A percentile compares a stretch with the other conserved stretches of the same genome.
Evolutionary conservation across 768 basidiomycete species (phyloP).

Genomic region (Suillus subalutaceus): DNA sequence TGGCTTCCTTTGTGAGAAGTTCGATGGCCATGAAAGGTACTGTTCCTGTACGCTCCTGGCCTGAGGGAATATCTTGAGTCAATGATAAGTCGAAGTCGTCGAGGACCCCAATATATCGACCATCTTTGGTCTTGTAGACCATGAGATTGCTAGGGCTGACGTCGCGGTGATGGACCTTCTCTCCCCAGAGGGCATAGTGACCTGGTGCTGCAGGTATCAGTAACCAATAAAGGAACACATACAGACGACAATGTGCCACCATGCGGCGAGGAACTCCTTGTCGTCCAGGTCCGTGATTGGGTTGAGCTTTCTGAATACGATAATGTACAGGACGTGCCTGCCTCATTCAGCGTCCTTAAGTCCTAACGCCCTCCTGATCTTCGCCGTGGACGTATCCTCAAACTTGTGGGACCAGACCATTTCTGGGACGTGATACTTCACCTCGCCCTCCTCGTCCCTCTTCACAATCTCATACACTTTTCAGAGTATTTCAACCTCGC

Average conservation of each 20-base stretch:
- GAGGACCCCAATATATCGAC: slow-evolving; percentile 10
- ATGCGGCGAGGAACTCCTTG: background rate
- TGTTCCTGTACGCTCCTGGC: slow-evolving; percentile 13
- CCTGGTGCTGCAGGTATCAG: background rate
- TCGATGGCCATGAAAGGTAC: slow-evolving; percentile 15
- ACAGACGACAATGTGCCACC: slow-evolving; percentile 12
- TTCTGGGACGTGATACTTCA: background rate
- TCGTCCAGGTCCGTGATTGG: slow-evolving; percentile 5
- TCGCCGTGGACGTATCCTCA: slow-evolving; percentile 2
- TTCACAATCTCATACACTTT: background rate
- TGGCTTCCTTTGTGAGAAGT: background rate
- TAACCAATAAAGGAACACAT: background rate
- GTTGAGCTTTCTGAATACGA: slow-evolving; percentile 4
- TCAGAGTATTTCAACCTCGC: background rate
- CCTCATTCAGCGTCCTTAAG: background rate
- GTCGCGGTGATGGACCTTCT: slow-evolving; percentile 1
- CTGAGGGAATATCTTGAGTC: background rate
- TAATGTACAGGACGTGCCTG: slow-evolving; percentile 13
- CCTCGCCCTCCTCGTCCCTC: background rate
- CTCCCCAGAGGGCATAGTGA: slow-evolving; percentile 8
- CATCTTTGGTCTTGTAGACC: slow-evolving; percentile 1
- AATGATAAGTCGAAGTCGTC: slow-evolving; percentile 15
- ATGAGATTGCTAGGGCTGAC: slow-evolving; percentile 12
- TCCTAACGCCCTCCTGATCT: background rate
- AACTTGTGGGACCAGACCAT: slow-evolving; percentile 3